These are phyloP conservation scores for Fusarium sp. DNA, from an alignment of 2,329 filamentous ascomycete species.

Conservation along the genomic window DNA sequence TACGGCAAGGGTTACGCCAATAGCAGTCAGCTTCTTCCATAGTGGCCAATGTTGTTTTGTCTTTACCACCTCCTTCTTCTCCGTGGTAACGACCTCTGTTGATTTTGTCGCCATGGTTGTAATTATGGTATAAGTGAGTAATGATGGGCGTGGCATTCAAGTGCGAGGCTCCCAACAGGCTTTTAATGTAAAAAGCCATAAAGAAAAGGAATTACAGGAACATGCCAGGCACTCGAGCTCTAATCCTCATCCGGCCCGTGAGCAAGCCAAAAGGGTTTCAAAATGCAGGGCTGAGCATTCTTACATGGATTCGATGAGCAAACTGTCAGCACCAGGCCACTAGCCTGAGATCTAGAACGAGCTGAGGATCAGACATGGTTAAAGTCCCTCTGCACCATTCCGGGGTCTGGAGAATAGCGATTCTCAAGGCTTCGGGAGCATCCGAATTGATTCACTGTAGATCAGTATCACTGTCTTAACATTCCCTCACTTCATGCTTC, in stretches of 20 bases:
- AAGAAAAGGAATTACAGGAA: slow-evolving; percentile 7
- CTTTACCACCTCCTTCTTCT: slow-evolving; percentile 17
- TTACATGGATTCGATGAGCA: slow-evolving; percentile 19
- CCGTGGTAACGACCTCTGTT: slow-evolving; percentile 2
- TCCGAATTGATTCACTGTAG: slow-evolving; percentile 9
- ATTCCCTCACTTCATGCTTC: slow-evolving; percentile 2
- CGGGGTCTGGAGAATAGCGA: background rate
- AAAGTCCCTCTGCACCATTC: background rate
- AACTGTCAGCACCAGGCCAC: slow-evolving; percentile 26
- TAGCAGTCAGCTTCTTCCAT: slow-evolving; percentile 50
- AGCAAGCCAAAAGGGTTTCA: slow-evolving; percentile 12
- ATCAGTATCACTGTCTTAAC: slow-evolving; percentile 8
- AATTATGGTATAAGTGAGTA: background rate
- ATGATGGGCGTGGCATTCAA: background rate
- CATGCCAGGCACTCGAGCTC: slow-evolving; percentile 28
- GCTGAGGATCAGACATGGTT: slow-evolving; percentile 8
- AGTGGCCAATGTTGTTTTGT: slow-evolving; percentile 41
- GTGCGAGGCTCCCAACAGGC: background rate
- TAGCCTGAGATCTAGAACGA: slow-evolving; percentile 28
- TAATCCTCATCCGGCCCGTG: slow-evolving; percentile 31
- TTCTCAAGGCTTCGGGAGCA: slow-evolving; percentile 24
- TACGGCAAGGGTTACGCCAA: slow-evolving; percentile 42
- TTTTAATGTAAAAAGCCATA: slow-evolving; percentile 6
- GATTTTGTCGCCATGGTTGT: slow-evolving; percentile 17
- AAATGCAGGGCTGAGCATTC: slow-evolving; percentile 26